Percentiles rank a stretch among this genome's conserved stretches.
Conservation (phyloP, 352 stramenopile genomes). For the Phytophthora crassamura region DNA sequence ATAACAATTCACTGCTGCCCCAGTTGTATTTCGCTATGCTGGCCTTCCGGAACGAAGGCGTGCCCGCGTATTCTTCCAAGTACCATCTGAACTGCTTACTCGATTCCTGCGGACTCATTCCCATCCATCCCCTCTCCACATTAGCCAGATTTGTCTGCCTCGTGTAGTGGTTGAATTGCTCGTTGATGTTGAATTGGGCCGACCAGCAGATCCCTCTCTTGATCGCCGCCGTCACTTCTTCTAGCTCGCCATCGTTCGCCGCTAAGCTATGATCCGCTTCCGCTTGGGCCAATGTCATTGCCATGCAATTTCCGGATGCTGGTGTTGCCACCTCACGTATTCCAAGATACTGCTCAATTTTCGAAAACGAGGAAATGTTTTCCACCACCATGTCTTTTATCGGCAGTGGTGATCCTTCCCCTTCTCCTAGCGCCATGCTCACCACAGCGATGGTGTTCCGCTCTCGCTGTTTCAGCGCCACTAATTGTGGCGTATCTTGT, state of each 20-base stretch:
- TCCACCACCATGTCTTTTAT: neutral
- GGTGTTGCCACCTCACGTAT: too few species aligned
- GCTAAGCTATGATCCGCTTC: conserved; percentile 2
- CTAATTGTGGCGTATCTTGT: neutral
- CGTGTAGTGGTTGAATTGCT: conserved; percentile 5
- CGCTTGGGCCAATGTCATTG: conserved; percentile 17
- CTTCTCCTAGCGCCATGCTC: too few species aligned
- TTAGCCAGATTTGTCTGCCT: neutral
- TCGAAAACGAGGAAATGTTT: too few species aligned
- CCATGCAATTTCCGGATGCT: neutral
- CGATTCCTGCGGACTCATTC: neutral
- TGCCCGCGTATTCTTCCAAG: neutral
- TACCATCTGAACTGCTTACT: conserved; percentile 20
- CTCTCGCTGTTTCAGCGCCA: conserved; percentile 4
- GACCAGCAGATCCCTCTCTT: neutral
- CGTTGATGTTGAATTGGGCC: neutral
- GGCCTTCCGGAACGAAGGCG: neutral
- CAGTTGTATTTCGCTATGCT: conserved; percentile 6
- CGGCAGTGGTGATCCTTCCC: neutral
- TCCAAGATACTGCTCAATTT: too few species aligned
- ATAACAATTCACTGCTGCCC: neutral
- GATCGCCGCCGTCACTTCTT: neutral
- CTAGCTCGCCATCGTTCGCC: neutral
- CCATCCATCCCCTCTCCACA: neutral
- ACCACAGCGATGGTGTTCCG: too few species aligned